A percentile compares a stretch with the other conserved stretches of the same genome.
phyloP scores from a whole-genome alignment of 176 grass and related monocot genomes.

The Oryza meyeriana region DNA sequence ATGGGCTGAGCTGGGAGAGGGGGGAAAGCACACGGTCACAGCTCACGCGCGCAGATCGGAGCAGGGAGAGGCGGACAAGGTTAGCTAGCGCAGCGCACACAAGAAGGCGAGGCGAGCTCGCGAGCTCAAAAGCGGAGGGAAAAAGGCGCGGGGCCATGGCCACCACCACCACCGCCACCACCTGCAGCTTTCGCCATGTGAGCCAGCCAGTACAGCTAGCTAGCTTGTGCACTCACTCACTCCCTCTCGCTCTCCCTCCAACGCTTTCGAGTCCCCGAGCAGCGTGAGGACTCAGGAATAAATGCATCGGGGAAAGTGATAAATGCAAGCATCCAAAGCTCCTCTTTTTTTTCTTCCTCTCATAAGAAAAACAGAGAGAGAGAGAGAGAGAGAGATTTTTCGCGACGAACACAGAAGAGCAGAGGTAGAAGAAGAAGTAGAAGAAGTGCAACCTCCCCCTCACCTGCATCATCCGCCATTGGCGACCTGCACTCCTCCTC shows the following conservation, averaged over 20 bases:
- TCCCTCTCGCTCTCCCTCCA: neutral
- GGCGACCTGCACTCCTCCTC: neutral
- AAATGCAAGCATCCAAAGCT: constrained; percentile 45
- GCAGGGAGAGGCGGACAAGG: constrained; percentile 22
- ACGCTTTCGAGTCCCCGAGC: neutral
- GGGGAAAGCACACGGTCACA: neutral
- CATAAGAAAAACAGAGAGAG: neutral
- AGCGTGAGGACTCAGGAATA: neutral
- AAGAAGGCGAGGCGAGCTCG: constrained; percentile 7
- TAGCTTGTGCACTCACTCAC: neutral
- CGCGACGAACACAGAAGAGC: neutral
- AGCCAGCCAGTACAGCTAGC: neutral
- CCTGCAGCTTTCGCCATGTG: constrained; percentile 40
- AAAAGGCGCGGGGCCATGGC: constrained; percentile 11
- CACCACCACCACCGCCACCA: constrained; percentile 11
- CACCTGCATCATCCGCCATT: neutral
- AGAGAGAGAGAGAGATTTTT: neutral
- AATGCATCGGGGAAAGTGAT: constrained; percentile 11
- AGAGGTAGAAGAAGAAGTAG: neutral
- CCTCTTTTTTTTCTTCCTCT: neutral
- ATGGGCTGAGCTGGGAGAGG: neutral
- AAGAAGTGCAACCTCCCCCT: neutral
- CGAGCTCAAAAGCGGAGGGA: neutral
- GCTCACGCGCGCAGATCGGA: constrained; percentile 25
- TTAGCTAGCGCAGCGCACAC: no score